Evolutionary conservation across 177 flowering plant species (phyloP).

Genomic region (Vitis hybrid): DNA sequence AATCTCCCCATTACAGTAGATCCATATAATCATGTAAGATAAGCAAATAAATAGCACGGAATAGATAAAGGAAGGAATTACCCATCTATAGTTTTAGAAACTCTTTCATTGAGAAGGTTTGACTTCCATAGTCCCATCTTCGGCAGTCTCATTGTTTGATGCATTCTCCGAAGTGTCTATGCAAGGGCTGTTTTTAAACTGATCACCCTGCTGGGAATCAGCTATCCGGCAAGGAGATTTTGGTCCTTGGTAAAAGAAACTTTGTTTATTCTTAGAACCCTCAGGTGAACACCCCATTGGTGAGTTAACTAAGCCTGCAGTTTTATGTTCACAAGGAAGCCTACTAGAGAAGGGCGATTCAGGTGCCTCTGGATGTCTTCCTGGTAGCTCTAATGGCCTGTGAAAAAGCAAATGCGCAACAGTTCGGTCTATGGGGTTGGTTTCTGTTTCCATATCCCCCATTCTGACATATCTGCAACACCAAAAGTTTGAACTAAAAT

Average conservation of each 20-base stretch:
- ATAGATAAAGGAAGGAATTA: slow-evolving; percentile 50
- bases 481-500: neutral
- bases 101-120: slow-evolving; percentile 29
- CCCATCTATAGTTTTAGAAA: slow-evolving; percentile 24
- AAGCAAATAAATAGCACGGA: slow-evolving; percentile 10
- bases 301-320: slow-evolving; percentile 19
- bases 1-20: slow-evolving; percentile 44
- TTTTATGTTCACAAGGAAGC: slow-evolving; percentile 26
- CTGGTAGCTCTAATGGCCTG: slow-evolving; percentile 49
- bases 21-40: slow-evolving; percentile 15
- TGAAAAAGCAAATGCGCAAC: slow-evolving; percentile 91
- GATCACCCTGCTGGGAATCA: slow-evolving; percentile 24
- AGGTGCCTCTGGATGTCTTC: slow-evolving; percentile 40
- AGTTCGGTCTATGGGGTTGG: slow-evolving; percentile 80
- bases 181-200: slow-evolving; percentile 25
- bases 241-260: slow-evolving; percentile 24
- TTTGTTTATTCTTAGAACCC: slow-evolving; percentile 24
- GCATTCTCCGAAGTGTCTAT: slow-evolving; percentile 35
- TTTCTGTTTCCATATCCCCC: slow-evolving; percentile 65
- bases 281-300: slow-evolving; percentile 25
- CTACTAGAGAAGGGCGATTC: slow-evolving; percentile 47
- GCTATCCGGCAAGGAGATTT: slow-evolving; percentile 19
- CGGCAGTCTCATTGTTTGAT: slow-evolving; percentile 30
- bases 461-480: slow-evolving; percentile 40
- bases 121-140: slow-evolving; percentile 20